Conservation (phyloP, 148 eudicot species). For the Diospyros lotus region DNA sequence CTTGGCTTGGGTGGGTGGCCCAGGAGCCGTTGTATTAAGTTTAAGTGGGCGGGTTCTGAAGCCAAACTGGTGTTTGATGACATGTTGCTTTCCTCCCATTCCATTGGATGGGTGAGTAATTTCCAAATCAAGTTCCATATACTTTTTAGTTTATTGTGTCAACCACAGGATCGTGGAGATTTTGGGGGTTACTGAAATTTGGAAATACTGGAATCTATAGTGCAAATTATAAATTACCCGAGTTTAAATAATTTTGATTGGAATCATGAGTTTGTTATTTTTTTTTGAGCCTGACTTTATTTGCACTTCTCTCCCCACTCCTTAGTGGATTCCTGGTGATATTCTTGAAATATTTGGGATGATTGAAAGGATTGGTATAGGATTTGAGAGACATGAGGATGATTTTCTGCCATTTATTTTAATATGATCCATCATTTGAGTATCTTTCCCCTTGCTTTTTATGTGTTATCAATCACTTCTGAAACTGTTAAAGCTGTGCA, state of each 20-base stretch:
- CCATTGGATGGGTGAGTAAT: slow-evolving; percentile 87
- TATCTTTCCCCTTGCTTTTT: background rate
- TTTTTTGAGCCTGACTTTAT: background rate
- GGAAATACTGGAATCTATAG: background rate
- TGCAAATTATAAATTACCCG: background rate
- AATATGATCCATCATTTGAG: background rate
- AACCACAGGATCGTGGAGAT: too few species aligned
- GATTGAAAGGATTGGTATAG: background rate
- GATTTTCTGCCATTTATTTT: too few species aligned
- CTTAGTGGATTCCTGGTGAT: background rate
- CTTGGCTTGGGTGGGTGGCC: slow-evolving; percentile 99
- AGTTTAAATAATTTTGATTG: background rate
- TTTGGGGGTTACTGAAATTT: too few species aligned
- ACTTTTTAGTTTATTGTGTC: too few species aligned
- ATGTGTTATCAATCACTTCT: background rate
- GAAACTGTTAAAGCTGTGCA: slow-evolving; percentile 31
- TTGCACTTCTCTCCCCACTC: background rate
- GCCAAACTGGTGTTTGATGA: slow-evolving; percentile 84
- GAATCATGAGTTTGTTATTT: background rate
- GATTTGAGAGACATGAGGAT: background rate
- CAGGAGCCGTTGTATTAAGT: slow-evolving; percentile 93
- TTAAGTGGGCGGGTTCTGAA: slow-evolving; percentile 82
- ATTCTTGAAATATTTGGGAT: slow-evolving; percentile 4
- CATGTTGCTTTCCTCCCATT: slow-evolving; percentile 90
- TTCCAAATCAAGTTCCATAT: background rate